Conservation (phyloP, 108 stramenopile genomes). For the Parietichytrium sp. region DNA sequence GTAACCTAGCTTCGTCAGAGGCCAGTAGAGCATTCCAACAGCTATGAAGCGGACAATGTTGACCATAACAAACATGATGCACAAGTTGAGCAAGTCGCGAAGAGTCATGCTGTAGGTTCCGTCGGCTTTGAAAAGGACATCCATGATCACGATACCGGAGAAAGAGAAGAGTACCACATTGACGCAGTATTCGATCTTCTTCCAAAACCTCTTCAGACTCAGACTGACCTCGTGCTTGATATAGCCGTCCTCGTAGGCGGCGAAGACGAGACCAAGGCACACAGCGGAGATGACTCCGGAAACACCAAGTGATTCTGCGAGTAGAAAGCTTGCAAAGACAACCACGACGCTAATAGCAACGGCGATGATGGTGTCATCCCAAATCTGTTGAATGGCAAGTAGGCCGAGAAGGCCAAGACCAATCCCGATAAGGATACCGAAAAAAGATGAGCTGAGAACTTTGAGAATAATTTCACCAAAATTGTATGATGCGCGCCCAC, state of each 20-base stretch:
- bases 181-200: constrained; percentile 44
- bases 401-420: background rate
- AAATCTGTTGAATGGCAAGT: background rate
- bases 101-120: too few species aligned
- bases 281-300: constrained; percentile 48
- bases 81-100: background rate
- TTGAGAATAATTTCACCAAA: constrained; percentile 32
- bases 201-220: constrained; percentile 42
- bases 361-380: constrained; percentile 38
- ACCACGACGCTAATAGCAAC: constrained; percentile 41
- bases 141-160: constrained; percentile 25
- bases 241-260: constrained; percentile 44
- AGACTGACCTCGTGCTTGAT: background rate
- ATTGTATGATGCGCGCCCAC: background rate
- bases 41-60: constrained; percentile 22
- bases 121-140: background rate
- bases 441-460: constrained; percentile 44
- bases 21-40: constrained; percentile 21
- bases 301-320: constrained; percentile 39
- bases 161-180: constrained; percentile 48
- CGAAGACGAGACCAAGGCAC: constrained; percentile 40
- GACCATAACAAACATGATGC: background rate
- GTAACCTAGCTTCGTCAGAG: background rate
- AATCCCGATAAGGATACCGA: constrained; percentile 42
- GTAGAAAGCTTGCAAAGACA: constrained; percentile 42